Conservation (phyloP, 805 yeast genomes). For the Cyberlindnera mycetangii region DNA sequence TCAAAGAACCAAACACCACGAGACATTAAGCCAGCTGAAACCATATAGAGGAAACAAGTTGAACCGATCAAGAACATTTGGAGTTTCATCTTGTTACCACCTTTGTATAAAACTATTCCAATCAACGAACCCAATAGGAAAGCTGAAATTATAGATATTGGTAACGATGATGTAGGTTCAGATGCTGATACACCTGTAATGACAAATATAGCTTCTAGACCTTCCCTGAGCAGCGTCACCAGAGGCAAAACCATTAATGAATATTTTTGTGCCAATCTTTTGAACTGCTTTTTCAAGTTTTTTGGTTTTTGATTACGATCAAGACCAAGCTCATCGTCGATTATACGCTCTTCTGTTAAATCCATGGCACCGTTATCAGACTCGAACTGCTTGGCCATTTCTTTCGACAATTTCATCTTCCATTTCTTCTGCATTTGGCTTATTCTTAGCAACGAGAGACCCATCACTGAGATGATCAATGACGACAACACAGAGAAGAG, state of each 20-base stretch:
- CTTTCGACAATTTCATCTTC: constrained; percentile 65
- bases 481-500: constrained; percentile 76
- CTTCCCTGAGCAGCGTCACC: constrained; percentile 84
- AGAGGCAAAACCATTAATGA: constrained; percentile 77
- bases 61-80: constrained; percentile 72
- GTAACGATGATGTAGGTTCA: constrained; percentile 62
- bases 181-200: constrained; percentile 84
- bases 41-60: constrained; percentile 78
- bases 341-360: constrained; percentile 18
- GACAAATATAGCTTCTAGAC: constrained; percentile 88
- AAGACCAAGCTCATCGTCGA: constrained; percentile 17
- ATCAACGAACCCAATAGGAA: constrained; percentile 56
- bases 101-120: constrained; percentile 67
- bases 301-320: constrained; percentile 1
- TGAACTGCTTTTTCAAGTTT: constrained; percentile 16
- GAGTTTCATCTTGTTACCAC: constrained; percentile 75
- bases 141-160: constrained; percentile 63
- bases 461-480: constrained; percentile 81
- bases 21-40: constrained; percentile 84
- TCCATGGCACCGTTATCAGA: constrained; percentile 16
- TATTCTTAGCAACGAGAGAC: constrained; percentile 74
- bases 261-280: constrained; percentile 44
- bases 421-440: constrained; percentile 84
- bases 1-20: constrained; percentile 92
- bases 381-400: constrained; percentile 40